Conservation (phyloP, 768 basidiomycete species). For the Amanita molliuscula region DNA sequence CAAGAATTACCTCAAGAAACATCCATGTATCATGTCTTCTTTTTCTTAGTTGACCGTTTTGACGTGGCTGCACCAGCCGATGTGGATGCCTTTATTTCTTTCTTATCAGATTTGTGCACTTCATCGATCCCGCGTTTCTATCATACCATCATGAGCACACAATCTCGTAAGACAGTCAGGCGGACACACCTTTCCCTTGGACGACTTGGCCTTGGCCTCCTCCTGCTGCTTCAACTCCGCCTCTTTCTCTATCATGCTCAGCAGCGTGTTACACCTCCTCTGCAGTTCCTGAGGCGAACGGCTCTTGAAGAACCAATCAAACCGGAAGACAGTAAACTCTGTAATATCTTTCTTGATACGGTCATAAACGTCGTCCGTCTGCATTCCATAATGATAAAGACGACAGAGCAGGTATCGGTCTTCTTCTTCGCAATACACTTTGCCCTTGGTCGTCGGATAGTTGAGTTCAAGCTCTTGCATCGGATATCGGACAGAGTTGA, state of each 20-base stretch:
- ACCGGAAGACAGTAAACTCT: conserved; percentile 94
- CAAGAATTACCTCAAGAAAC: no score
- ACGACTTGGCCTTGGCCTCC: conserved; percentile 51
- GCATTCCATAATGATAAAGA: conserved; percentile 84
- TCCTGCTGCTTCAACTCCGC: conserved; percentile 59
- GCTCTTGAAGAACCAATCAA: conserved; percentile 98
- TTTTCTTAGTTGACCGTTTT: conserved; percentile 59
- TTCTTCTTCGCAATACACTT: conserved; percentile 94
- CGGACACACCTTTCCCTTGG: conserved; percentile 56
- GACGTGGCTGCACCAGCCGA: conserved; percentile 37
- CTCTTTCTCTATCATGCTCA: conserved; percentile 92
- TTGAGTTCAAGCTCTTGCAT: conserved; percentile 97
- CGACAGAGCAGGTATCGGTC: conserved; percentile 91
- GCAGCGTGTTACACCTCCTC: conserved; percentile 76
- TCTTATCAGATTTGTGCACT: conserved; percentile 36
- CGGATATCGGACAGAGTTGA: conserved; percentile 74
- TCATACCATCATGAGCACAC: no score
- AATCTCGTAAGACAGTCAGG: no score
- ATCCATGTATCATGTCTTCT: conserved; percentile 53
- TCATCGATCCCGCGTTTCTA: conserved; percentile 72
- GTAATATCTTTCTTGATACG: conserved; percentile 92
- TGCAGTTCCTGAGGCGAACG: conserved; percentile 83
- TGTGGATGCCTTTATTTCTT: conserved; percentile 54
- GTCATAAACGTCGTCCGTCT: conserved; percentile 84
- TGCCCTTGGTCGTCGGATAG: conserved; percentile 94